These are phyloP conservation scores for Choricystis sp. DNA, from an alignment of 139 green algal species.

Conservation along the genomic window DNA sequence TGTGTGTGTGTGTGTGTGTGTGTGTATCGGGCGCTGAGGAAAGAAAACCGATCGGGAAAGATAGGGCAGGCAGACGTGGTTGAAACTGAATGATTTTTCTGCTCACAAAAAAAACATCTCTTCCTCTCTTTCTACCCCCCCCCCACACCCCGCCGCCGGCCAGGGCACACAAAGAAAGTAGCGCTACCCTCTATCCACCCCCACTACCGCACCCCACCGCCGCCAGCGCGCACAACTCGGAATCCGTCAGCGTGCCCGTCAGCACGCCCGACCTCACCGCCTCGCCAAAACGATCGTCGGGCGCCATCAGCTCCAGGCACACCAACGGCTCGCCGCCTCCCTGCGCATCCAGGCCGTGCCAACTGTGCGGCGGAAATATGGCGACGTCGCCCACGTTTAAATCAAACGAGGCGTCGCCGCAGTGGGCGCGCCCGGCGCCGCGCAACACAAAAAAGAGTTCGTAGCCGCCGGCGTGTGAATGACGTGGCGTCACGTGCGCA, in stretches of 20 bases:
- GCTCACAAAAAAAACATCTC: too few species aligned
- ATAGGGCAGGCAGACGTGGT: too few species aligned
- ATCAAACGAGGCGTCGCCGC: conserved; percentile 26
- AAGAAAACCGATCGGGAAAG: too few species aligned
- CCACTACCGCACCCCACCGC: background rate
- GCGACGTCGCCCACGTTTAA: conserved; percentile 47
- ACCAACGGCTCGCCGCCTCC: conserved; percentile 13
- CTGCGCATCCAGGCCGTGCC: conserved; percentile 53
- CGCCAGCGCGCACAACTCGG: background rate
- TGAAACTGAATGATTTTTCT: too few species aligned
- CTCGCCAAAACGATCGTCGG: conserved; percentile 62
- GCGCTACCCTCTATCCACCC: too few species aligned
- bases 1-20: too few species aligned
- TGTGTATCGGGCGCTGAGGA: too few species aligned
- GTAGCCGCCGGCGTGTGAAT: conserved; percentile 47
- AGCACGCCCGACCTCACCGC: background rate
- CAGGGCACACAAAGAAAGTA: too few species aligned
- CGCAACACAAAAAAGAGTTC: conserved; percentile 78
- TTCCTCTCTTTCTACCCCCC: too few species aligned
- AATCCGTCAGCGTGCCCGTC: background rate
- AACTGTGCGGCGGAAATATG: conserved; percentile 46
- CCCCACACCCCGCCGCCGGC: too few species aligned
- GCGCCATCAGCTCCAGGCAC: conserved; percentile 62
- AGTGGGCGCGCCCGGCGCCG: conserved; percentile 38
- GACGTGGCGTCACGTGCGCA: conserved; percentile 45